Evolutionary conservation across 345 rosid genomes (phyloP), one percentile per base, ranked within the genome.

Genomic region (Linum usitatissimum): DNA sequence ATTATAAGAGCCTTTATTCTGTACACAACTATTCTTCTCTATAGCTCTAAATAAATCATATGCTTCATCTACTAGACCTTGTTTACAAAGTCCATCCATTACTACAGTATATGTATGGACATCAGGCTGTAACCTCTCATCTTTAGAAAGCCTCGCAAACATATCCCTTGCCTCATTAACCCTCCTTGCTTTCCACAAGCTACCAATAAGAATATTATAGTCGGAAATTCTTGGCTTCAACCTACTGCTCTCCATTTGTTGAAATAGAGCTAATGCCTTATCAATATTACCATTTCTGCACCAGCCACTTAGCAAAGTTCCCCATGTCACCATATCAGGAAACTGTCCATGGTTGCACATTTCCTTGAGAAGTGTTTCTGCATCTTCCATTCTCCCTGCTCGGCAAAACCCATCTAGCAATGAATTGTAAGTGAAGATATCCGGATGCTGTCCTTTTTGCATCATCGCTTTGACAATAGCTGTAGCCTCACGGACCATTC

Each of bases 401-500:
- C 21, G 59, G 20, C 20, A 55, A 9, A 55, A 55, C 14, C 59
- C 59, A 55, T 17, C 59, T 3, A 55, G n/a, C 30, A 55, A 28
- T 18, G 30, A 55, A 6, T 28, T 55, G 30, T 9, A 55, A 6
- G 59, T 17, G 59, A 18, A 0, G 15, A 19, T 28, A 55, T 55
- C 10, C 0, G 59, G 59, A 55, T 3, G 30, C 59, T 18, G 6
- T 17, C 23, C 30, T n/a, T 4, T 18, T 9, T 18, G 30, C 30
- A 65, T 9, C 68, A 65, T 65, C 18, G 0, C 5, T 14, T 65
- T 21, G 17, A 56, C 6, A 12, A 34, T 4, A 65, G 34, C 10
- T 18, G 18, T 19, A 30, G 68, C 68, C 53, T 65, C 62, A 4
- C 6, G 14, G 20, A 65, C 15, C 39, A 14, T 55, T 20, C 59